phyloP scores from a whole-genome alignment of 2,329 filamentous ascomycete genomes.

The Tolypocladium ophioglossoides region DNA sequence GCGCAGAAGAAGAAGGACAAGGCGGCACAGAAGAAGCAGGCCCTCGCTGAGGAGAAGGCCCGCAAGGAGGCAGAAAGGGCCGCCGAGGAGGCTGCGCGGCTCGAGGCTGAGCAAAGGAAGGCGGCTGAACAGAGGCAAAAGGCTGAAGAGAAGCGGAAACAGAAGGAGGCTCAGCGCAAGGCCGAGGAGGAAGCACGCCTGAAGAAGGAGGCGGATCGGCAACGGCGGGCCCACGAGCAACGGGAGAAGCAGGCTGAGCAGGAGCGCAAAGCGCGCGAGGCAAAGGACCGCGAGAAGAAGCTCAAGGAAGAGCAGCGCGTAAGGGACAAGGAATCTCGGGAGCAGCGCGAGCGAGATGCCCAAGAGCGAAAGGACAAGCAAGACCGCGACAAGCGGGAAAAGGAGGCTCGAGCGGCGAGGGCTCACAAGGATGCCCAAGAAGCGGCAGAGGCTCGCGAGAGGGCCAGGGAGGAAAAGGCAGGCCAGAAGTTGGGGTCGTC shows the following conservation, averaged over 20 bases:
- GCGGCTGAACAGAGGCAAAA: constrained; percentile 70
- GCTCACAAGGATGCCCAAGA: constrained; percentile 48
- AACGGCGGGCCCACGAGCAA: constrained; percentile 70
- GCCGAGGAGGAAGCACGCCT: constrained; percentile 81
- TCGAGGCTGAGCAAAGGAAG: constrained; percentile 67
- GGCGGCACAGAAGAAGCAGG: constrained; percentile 78
- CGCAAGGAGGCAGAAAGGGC: constrained; percentile 81
- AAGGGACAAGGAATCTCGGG: constrained; percentile 67
- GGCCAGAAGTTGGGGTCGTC: constrained; percentile 21
- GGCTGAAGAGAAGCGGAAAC: constrained; percentile 83
- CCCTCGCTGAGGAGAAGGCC: constrained; percentile 82
- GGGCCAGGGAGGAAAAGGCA: constrained; percentile 56
- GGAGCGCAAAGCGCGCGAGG: constrained; percentile 63
- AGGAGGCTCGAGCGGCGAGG: constrained; percentile 43
- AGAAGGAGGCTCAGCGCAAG: constrained; percentile 82
- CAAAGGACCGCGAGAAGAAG: constrained; percentile 65
- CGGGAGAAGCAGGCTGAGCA: constrained; percentile 75
- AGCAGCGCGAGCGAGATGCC: constrained; percentile 60
- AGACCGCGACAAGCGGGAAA: constrained; percentile 51
- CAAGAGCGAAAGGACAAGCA: constrained; percentile 52
- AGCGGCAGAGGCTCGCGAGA: constrained; percentile 39
- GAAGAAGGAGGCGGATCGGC: constrained; percentile 76
- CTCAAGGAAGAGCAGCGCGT: constrained; percentile 73
- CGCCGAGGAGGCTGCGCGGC: constrained; percentile 69
- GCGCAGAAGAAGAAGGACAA: constrained; percentile 95